These are phyloP conservation scores for Brasenia schreberi DNA, from an alignment of 164 flowering plant genomes.

Conservation along the genomic window DNA sequence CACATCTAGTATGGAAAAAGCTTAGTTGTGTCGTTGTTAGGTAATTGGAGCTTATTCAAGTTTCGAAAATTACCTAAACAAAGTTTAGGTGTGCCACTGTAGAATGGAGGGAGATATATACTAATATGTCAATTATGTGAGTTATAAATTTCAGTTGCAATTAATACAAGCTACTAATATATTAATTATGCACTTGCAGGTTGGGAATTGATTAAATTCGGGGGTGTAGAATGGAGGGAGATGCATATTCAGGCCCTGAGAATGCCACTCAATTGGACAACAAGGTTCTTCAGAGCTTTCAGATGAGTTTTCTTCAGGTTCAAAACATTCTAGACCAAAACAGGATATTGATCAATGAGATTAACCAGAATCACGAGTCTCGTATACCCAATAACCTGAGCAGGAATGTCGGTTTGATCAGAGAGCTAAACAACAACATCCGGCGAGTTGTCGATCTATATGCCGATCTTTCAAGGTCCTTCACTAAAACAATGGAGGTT, in stretches of 20 bases:
- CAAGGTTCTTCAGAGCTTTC: slow-evolving; percentile 51
- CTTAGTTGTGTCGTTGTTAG: too few species aligned
- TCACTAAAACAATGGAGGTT: slow-evolving; percentile 44
- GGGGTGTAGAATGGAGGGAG: slow-evolving; percentile 45
- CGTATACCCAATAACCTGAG: slow-evolving; percentile 57
- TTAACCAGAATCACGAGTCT: slow-evolving; percentile 79
- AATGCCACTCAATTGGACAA: slow-evolving; percentile 46
- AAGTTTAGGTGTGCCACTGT: too few species aligned
- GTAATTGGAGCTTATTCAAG: too few species aligned
- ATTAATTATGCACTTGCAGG: too few species aligned
- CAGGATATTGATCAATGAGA: slow-evolving; percentile 69
- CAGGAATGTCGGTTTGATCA: slow-evolving; percentile 63
- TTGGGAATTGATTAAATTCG: too few species aligned
- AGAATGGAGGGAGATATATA: too few species aligned
- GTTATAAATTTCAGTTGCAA: too few species aligned
- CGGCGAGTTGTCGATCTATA: slow-evolving; percentile 70
- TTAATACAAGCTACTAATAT: too few species aligned
- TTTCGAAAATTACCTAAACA: too few species aligned
- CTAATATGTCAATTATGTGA: too few species aligned
- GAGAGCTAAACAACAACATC: slow-evolving; percentile 77
- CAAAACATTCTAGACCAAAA: slow-evolving; percentile 60
- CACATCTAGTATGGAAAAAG: too few species aligned
- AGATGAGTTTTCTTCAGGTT: slow-evolving; percentile 58
- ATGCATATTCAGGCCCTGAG: slow-evolving; percentile 41
- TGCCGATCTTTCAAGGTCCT: slow-evolving; percentile 50